phyloP scores from a whole-genome alignment of 768 basidiomycete species.

The Pleurotus ostreatus region DNA sequence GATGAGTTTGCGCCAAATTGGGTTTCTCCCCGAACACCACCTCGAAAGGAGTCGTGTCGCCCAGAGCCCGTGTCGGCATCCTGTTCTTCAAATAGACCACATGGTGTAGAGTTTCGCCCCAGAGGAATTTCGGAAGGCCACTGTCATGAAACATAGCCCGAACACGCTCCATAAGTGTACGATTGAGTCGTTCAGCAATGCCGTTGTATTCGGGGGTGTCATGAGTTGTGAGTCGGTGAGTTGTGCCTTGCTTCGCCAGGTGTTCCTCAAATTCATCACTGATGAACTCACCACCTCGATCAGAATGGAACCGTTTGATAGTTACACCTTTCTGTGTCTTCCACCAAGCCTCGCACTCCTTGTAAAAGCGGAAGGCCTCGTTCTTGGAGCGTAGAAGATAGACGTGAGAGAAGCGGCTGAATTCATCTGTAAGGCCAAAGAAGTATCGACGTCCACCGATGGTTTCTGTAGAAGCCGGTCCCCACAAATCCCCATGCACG shows the following conservation, averaged over 20 bases:
- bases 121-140: slow-evolving; percentile 18
- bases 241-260: slow-evolving; percentile 22
- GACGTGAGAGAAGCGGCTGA: slow-evolving; percentile 10
- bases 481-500: slow-evolving; percentile 36
- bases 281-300: slow-evolving; percentile 29
- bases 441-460: slow-evolving; percentile 22
- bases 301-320: slow-evolving; percentile 21
- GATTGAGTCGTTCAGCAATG: slow-evolving; percentile 20
- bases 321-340: slow-evolving; percentile 17
- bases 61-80: slow-evolving; percentile 10
- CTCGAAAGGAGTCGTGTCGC: slow-evolving; percentile 19
- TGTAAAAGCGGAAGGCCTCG: slow-evolving; percentile 15
- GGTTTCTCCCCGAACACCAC: slow-evolving; percentile 17
- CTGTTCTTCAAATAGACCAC: slow-evolving; percentile 12
- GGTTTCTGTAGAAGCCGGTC: slow-evolving; percentile 22
- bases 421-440: slow-evolving; percentile 27
- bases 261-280: slow-evolving; percentile 17
- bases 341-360: slow-evolving; percentile 17
- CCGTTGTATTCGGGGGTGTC: slow-evolving; percentile 14
- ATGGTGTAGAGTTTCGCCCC: slow-evolving; percentile 19
- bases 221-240: slow-evolving; percentile 12
- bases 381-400: slow-evolving; percentile 16
- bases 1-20: slow-evolving; percentile 10
- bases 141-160: slow-evolving; percentile 16
- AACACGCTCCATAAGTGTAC: slow-evolving; percentile 16